phyloP scores from a whole-genome alignment of 176 grass and related monocot species.

The Oryza brachyantha region DNA sequence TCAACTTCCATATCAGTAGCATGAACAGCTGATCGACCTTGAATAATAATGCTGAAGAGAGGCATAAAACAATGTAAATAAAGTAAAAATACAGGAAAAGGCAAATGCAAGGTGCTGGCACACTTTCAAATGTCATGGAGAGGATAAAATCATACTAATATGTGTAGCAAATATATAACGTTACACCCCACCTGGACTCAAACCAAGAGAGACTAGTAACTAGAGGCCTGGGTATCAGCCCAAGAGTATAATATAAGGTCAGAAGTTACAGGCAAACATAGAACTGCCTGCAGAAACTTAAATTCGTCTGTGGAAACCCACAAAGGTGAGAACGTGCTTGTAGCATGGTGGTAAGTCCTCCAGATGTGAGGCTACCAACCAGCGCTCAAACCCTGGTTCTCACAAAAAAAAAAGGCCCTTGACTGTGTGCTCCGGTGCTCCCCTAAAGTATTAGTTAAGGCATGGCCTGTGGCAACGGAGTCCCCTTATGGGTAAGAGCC shows the following conservation, averaged over 20 bases:
- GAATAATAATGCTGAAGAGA: constrained; percentile 50
- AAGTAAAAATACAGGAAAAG: neutral
- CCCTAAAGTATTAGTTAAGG: too few species aligned
- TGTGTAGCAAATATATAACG: neutral
- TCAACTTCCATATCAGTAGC: constrained; percentile 75
- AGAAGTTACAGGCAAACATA: neutral
- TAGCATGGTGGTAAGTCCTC: too few species aligned
- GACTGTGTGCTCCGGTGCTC: too few species aligned
- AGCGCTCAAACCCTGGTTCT: too few species aligned
- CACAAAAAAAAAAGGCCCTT: too few species aligned
- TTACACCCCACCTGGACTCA: neutral
- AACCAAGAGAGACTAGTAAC: constrained; percentile 9
- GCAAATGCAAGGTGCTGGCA: neutral
- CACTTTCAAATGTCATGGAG: constrained; percentile 31
- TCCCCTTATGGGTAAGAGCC: too few species aligned
- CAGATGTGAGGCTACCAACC: too few species aligned
- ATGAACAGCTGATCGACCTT: constrained; percentile 48
- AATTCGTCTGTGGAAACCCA: neutral
- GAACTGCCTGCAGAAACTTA: constrained; percentile 16
- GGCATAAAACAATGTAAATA: constrained; percentile 23
- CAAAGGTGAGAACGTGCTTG: too few species aligned
- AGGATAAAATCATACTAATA: neutral
- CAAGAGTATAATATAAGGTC: neutral
- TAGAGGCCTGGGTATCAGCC: neutral
- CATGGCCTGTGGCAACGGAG: too few species aligned